These are phyloP conservation scores for Boletales sp. DNA, from an alignment of 768 basidiomycete species.

Conservation along the genomic window DNA sequence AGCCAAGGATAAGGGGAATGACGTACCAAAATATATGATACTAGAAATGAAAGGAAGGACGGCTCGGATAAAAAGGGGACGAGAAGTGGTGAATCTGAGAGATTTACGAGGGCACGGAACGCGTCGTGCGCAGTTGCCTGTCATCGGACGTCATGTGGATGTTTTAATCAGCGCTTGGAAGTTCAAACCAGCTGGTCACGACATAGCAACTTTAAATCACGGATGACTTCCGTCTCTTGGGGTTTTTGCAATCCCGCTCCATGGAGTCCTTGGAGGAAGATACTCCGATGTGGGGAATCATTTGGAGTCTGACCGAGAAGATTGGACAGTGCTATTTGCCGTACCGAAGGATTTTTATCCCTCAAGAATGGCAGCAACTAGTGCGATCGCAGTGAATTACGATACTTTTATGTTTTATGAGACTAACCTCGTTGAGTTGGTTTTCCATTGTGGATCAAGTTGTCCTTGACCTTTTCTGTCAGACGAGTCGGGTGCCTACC, in stretches of 20 bases:
- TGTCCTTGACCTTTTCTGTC: conserved; percentile 17
- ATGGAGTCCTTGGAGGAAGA: conserved; percentile 68
- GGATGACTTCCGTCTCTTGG: conserved; percentile 65
- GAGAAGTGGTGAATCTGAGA: conserved; percentile 79
- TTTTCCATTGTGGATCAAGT: conserved; percentile 26
- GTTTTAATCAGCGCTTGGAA: conserved; percentile 30
- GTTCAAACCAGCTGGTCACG: conserved; percentile 69
- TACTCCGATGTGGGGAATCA: conserved; percentile 63
- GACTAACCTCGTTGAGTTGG: conserved; percentile 39
- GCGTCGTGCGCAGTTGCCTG: conserved; percentile 94
- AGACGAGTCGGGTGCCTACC: conserved; percentile 15
- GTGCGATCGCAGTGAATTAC: conserved; percentile 9
- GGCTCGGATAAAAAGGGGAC: conserved; percentile 64
- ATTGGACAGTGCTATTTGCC: conserved; percentile 82
- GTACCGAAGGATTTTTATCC: conserved; percentile 83
- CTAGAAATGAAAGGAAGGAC: conserved; percentile 73
- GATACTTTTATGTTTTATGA: neutral
- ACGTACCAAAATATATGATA: conserved; percentile 87
- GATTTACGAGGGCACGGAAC: conserved; percentile 88
- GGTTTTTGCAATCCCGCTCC: conserved; percentile 53
- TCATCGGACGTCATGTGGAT: conserved; percentile 13
- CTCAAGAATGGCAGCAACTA: conserved; percentile 83
- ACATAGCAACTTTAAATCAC: conserved; percentile 84
- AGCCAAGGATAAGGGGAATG: neutral
- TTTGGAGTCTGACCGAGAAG: conserved; percentile 76